phyloP scores from a whole-genome alignment of 495 filamentous ascomycete genomes.

The Parathielavia appendiculata region DNA sequence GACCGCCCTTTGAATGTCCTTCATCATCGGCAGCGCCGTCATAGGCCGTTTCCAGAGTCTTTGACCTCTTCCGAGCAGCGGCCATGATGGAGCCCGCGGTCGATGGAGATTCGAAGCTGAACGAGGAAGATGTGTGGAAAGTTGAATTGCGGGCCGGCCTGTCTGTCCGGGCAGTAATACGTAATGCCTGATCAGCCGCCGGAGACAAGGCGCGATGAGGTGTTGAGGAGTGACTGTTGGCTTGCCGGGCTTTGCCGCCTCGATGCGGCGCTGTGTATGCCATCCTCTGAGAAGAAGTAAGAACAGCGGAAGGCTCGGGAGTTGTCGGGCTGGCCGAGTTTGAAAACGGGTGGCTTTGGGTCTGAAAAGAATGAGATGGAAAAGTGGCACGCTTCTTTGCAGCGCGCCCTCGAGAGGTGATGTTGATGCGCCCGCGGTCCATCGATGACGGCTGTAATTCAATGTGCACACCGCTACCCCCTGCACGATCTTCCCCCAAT shows the following conservation, averaged over 20 bases:
- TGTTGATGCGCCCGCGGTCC: constrained; percentile 29
- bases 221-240: constrained; percentile 3
- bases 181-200: constrained; percentile 12
- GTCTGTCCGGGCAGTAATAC: constrained; percentile 12
- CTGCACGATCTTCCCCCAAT: neutral
- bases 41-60: constrained; percentile 32
- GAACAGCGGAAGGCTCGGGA: constrained; percentile 1
- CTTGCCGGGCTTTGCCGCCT: constrained; percentile 17
- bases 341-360: neutral
- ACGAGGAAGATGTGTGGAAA: constrained; percentile 19
- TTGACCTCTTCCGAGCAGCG: constrained; percentile 32
- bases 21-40: constrained; percentile 32
- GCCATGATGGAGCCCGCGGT: constrained; percentile 28
- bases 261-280: constrained; percentile 18
- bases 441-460: constrained; percentile 25
- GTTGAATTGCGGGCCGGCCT: constrained; percentile 27
- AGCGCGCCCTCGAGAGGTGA: constrained; percentile 27
- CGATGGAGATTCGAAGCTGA: constrained; percentile 30
- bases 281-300: constrained; percentile 2
- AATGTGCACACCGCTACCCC: constrained; percentile 12
- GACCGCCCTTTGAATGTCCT: constrained; percentile 41
- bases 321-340: constrained; percentile 10
- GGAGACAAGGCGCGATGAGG: constrained; percentile 26
- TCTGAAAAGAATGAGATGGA: constrained; percentile 16
- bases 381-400: constrained; percentile 31